Conservation (phyloP, 768 basidiomycete genomes). For the Naganishia kalamii region DNA sequence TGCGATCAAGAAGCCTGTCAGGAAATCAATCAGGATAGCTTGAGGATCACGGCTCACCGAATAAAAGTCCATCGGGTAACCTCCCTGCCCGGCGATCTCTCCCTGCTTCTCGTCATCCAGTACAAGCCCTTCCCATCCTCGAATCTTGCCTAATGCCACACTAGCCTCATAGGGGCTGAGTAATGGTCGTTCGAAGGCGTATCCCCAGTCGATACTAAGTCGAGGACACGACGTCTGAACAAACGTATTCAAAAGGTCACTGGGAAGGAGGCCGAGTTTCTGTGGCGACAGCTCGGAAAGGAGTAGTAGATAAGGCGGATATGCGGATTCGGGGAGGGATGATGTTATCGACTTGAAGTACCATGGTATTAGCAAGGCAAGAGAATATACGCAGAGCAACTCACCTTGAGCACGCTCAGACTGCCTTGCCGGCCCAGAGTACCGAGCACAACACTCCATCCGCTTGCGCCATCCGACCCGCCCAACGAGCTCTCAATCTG, state of each 20-base stretch:
- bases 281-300: slow-evolving; percentile 95
- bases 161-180: slow-evolving; percentile 89
- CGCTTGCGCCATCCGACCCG: slow-evolving; percentile 36
- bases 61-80: slow-evolving; percentile 97
- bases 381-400: slow-evolving; percentile 10
- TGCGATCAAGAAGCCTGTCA: not conserved
- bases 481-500: not conserved
- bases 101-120: slow-evolving; percentile 13
- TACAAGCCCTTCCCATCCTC: slow-evolving; percentile 57
- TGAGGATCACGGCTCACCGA: slow-evolving; percentile 22
- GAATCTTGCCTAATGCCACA: slow-evolving; percentile 66
- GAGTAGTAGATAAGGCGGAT: slow-evolving; percentile 64
- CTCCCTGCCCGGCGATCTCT: slow-evolving; percentile 45
- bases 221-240: slow-evolving; percentile 96
- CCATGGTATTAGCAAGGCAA: not conserved
- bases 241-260: slow-evolving; percentile 74
- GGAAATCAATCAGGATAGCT: not conserved
- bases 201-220: slow-evolving; percentile 97
- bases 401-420: slow-evolving; percentile 73
- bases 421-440: slow-evolving; percentile 93
- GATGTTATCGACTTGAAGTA: slow-evolving; percentile 21
- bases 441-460: slow-evolving; percentile 90
- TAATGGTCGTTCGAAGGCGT: slow-evolving; percentile 82
- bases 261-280: slow-evolving; percentile 72
- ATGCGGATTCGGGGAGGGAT: slow-evolving; percentile 20